These are phyloP conservation scores for Blyttiomyces sp. DNA, from an alignment of 371 early-diverging fungal species.

Conservation along the genomic window DNA sequence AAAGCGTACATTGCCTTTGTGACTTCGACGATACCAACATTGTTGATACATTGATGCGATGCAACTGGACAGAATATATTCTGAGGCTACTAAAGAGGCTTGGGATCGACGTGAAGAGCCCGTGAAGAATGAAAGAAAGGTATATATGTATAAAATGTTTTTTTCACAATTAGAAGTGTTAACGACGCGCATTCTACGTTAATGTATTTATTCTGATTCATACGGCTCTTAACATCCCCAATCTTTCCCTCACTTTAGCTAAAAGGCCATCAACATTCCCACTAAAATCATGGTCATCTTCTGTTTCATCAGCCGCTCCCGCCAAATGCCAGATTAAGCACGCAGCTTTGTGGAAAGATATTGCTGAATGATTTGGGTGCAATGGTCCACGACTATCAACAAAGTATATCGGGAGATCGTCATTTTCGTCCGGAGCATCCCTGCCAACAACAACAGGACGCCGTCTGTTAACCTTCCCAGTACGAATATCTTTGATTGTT, in stretches of 20 bases:
- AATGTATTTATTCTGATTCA: no score
- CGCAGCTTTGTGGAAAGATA: conserved; percentile 18
- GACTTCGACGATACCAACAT: no score
- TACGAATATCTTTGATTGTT: neutral
- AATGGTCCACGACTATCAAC: neutral
- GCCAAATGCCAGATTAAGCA: conserved; percentile 25
- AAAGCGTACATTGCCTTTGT: no score
- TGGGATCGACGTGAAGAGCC: no score
- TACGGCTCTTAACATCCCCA: neutral
- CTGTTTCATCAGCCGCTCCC: conserved; percentile 14
- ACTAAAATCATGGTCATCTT: conserved; percentile 9
- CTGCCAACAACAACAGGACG: neutral
- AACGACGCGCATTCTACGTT: no score
- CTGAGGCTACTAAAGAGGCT: no score
- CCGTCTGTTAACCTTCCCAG: neutral
- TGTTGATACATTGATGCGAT: no score
- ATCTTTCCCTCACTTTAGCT: conserved; percentile 1
- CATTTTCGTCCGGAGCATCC: no score
- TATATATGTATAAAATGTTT: no score
- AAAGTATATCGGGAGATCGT: conserved; percentile 8
- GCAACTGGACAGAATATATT: no score
- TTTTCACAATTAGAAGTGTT: no score
- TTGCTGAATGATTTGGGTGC: conserved; percentile 18
- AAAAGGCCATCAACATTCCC: conserved; percentile 1
- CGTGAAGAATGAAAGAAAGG: no score